A percentile compares a stretch with the other conserved stretches of the same genome.
Evolutionary conservation across 2,329 filamentous ascomycete species (phyloP).

Genomic region (Fusarium austroafricanum): DNA sequence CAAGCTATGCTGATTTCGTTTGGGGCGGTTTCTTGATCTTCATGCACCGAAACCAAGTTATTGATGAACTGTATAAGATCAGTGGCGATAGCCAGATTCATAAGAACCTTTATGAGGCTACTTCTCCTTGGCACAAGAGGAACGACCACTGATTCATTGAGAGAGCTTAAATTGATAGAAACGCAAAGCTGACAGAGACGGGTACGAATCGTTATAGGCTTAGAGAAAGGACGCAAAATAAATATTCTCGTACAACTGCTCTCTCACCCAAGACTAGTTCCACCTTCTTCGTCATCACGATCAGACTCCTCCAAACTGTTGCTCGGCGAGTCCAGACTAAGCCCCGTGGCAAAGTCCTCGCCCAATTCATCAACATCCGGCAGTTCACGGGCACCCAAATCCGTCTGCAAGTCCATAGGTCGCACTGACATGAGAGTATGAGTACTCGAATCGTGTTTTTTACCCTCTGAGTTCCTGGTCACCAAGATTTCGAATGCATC

Average conservation of each 20-base stretch:
- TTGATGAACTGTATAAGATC: constrained; percentile 51
- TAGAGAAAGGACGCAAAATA: neutral
- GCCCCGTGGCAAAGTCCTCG: constrained; percentile 12
- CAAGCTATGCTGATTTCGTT: constrained; percentile 69
- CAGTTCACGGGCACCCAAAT: constrained; percentile 11
- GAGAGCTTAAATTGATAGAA: neutral
- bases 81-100: constrained; percentile 55
- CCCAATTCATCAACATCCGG: constrained; percentile 31
- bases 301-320: constrained; percentile 10
- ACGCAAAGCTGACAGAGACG: neutral
- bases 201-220: neutral
- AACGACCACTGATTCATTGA: constrained; percentile 49
- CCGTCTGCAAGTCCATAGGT: constrained; percentile 23
- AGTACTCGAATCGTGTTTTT: constrained; percentile 50
- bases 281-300: constrained; percentile 37
- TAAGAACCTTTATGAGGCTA: constrained; percentile 54
- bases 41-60: constrained; percentile 49
- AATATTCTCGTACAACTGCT: neutral
- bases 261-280: neutral
- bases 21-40: constrained; percentile 63
- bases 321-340: constrained; percentile 11
- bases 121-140: constrained; percentile 56
- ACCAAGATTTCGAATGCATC: constrained; percentile 47
- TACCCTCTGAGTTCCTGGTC: constrained; percentile 44
- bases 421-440: constrained; percentile 27